Conservation (phyloP, 768 basidiomycete species). For the Psilocybe tampanensis region DNA sequence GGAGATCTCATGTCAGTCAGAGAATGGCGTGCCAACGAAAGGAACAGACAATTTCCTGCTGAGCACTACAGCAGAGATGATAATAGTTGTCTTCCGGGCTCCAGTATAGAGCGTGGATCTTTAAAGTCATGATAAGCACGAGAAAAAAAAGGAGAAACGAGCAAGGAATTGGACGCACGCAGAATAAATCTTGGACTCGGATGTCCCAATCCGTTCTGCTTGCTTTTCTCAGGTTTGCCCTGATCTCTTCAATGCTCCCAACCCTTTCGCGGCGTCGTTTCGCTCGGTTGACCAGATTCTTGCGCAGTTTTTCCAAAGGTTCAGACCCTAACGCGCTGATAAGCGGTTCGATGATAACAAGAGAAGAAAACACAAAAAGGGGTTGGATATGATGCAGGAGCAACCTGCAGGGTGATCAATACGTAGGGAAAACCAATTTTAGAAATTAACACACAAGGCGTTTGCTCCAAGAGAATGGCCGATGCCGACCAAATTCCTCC, state of each 20-base stretch:
- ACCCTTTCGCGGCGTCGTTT: conserved; percentile 54
- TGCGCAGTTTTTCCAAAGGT: conserved; percentile 29
- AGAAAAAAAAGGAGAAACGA: not conserved
- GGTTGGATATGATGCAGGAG: conserved; percentile 54
- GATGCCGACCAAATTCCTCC: conserved; percentile 58
- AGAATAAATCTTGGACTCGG: conserved; percentile 51
- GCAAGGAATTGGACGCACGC: conserved; percentile 43
- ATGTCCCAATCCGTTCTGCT: conserved; percentile 50
- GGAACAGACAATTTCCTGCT: conserved; percentile 60
- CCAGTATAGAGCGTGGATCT: conserved; percentile 51
- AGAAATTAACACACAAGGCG: conserved; percentile 50
- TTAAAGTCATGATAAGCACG: not conserved
- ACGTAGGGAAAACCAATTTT: not conserved
- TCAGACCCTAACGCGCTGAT: conserved; percentile 51
- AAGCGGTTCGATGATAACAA: conserved; percentile 69
- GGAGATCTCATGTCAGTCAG: not conserved
- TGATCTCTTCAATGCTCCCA: conserved; percentile 47
- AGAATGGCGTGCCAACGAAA: not conserved
- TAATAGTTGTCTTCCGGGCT: conserved; percentile 36
- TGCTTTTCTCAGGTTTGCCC: conserved; percentile 36
- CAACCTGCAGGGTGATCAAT: conserved; percentile 36
- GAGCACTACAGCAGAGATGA: conserved; percentile 57
- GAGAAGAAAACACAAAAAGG: conserved; percentile 43
- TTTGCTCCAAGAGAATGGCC: conserved; percentile 74
- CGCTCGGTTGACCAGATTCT: conserved; percentile 46